Percentiles rank a stretch among this genome's conserved stretches.
Conservation (phyloP, 345 rosid species). For the Reutealis trisperma region DNA sequence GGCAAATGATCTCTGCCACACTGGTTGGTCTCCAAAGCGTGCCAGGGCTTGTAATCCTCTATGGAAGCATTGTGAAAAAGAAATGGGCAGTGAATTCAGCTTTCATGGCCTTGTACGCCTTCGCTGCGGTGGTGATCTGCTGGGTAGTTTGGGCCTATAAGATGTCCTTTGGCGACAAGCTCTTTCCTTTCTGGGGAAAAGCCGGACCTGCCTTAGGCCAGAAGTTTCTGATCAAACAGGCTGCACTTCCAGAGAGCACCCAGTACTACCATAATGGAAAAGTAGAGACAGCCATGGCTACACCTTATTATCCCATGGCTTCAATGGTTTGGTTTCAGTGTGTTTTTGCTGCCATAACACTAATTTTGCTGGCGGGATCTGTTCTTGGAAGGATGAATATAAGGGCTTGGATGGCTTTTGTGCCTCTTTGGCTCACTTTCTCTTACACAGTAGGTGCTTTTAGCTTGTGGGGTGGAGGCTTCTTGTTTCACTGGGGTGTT, state of each 20-base stretch:
- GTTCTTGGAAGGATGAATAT: constrained; percentile 50
- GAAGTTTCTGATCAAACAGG: constrained; percentile 40
- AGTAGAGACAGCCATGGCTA: constrained; percentile 22
- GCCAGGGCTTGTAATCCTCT: constrained; percentile 50
- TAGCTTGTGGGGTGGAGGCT: constrained; percentile 58
- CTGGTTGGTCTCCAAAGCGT: constrained; percentile 51
- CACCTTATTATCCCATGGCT: constrained; percentile 45
- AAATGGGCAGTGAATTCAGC: constrained; percentile 55
- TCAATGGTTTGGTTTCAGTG: constrained; percentile 60
- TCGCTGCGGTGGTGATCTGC: constrained; percentile 46
- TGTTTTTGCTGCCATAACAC: constrained; percentile 44
- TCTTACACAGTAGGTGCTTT: constrained; percentile 48
- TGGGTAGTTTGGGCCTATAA: constrained; percentile 54
- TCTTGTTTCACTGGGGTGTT: constrained; percentile 59
- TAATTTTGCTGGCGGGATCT: constrained; percentile 44
- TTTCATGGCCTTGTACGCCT: constrained; percentile 56
- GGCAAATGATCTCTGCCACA: constrained; percentile 54
- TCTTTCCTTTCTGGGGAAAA: constrained; percentile 53
- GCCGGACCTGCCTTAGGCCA: constrained; percentile 55
- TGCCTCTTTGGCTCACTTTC: constrained; percentile 52
- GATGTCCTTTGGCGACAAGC: constrained; percentile 50
- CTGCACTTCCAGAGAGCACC: constrained; percentile 32
- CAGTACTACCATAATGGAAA: constrained; percentile 20
- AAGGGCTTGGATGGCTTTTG: constrained; percentile 57
- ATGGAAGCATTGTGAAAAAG: constrained; percentile 52